Evolutionary conservation across 306 rosid genomes (phyloP), one percentile per base, ranked within the genome.

Genomic region (Urtica urens): DNA sequence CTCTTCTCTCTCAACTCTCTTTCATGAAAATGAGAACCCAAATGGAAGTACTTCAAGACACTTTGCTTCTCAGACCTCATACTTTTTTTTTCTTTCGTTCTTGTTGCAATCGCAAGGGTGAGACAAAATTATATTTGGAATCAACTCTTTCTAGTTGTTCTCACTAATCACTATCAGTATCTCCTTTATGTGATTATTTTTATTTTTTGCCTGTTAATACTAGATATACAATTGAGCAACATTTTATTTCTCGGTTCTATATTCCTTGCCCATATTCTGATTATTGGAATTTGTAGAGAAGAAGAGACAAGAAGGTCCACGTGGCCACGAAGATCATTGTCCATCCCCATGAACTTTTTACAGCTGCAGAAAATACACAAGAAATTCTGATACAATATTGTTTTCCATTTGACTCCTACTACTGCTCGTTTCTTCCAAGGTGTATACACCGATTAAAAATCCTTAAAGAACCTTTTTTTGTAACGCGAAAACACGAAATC

Each of bases 261-360:
- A 71, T 79, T 52, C 58, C 53, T 23, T 61, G 39, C 16, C 61
- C 8, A 43, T 70, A 54, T 64, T 30, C 39, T 49, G 40, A 53
- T 56, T 39, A 67, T 71, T 64, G 20, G n/a, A 70, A 58, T 70
- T 64, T 42, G 52, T 63, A 54, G 68, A 55, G 61, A 78, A 54
- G 50, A 64, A 58, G 51, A 43, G 70, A 66, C 78, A 77, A 55
- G 53, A 62, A 64, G 70, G 51, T 58, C 85, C 90, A 84, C 80
- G 80, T 78, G 93, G 78, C n/a, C 70, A 50, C 62, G 78, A 60
- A 67, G 81, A 81, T 68, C 70, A 73, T 67, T 67, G 80, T 70
- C 83, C 77, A 64, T 74, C 74, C 69, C 78, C 53, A 68, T 58
- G 66, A 71, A 58, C n/a, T 48, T 59, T 41, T 66, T 33, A 64